Conservation (phyloP, 495 filamentous ascomycete genomes). For the Podospora conica region DNA sequence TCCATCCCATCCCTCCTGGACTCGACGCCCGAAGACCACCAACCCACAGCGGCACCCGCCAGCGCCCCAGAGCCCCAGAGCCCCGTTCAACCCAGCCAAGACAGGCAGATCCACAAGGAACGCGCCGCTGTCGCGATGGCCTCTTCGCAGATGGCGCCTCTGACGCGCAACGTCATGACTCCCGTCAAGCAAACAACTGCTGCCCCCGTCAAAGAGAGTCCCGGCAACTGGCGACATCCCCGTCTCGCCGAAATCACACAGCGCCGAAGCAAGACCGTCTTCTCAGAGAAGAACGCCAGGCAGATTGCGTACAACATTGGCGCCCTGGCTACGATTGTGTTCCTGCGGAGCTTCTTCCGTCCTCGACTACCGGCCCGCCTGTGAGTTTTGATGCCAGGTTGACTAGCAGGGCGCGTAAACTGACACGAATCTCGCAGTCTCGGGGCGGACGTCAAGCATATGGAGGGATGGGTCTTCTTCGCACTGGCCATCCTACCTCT, state of each 20-base stretch:
- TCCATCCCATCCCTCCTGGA: neutral
- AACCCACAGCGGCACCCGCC: neutral
- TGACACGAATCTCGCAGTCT: conserved; percentile 6
- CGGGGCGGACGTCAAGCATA: conserved; percentile 15
- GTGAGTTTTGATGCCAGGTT: conserved; percentile 12
- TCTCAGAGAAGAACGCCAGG: conserved; percentile 62
- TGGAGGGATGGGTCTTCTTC: conserved; percentile 31
- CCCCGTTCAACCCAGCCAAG: neutral
- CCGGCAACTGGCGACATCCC: conserved; percentile 87
- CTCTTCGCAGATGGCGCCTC: conserved; percentile 10
- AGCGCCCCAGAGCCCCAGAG: neutral
- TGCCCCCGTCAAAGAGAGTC: conserved; percentile 38
- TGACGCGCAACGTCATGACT: conserved; percentile 30
- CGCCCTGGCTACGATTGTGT: conserved; percentile 45
- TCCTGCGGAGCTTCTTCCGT: conserved; percentile 23
- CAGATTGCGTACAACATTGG: conserved; percentile 58
- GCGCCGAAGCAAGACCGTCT: conserved; percentile 65
- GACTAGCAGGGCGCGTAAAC: neutral
- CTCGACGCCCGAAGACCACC: neutral
- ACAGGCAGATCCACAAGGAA: neutral
- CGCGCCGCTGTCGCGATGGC: conserved; percentile 16
- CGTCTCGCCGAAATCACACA: conserved; percentile 68
- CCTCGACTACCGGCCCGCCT: conserved; percentile 17
- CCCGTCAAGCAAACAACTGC: conserved; percentile 36
- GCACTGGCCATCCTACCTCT: conserved; percentile 57